These are phyloP conservation scores for Pseudohalonectria lignicola DNA, from an alignment of 2,329 filamentous ascomycete species.

Conservation along the genomic window DNA sequence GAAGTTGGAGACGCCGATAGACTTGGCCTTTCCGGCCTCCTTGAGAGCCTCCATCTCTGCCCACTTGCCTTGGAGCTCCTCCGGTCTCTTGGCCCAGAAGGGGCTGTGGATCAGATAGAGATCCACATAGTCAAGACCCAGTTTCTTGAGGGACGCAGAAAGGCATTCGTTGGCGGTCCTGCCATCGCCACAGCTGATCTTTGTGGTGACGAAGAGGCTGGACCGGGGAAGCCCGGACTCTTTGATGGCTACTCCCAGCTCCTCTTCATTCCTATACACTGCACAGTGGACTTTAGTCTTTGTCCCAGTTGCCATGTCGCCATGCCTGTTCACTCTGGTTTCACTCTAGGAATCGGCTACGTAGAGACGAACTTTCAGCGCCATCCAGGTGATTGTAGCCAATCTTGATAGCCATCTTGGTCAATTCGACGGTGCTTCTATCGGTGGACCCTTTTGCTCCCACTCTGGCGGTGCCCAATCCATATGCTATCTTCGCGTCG, in stretches of 20 bases:
- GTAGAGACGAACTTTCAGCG: constrained; percentile 55
- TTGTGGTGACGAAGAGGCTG: constrained; percentile 58
- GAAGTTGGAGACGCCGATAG: constrained; percentile 75
- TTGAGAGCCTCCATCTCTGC: constrained; percentile 54
- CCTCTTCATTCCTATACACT: constrained; percentile 56
- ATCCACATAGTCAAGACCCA: constrained; percentile 62
- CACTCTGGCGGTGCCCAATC: constrained; percentile 53
- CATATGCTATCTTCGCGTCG: constrained; percentile 54
- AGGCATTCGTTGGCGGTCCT: constrained; percentile 38
- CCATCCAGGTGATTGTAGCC: constrained; percentile 67
- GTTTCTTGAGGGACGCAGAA: constrained; percentile 47
- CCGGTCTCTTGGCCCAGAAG: constrained; percentile 34
- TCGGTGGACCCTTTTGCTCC: constrained; percentile 42
- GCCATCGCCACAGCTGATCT: constrained; percentile 22
- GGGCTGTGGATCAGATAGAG: constrained; percentile 56
- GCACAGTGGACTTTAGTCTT: too few species aligned
- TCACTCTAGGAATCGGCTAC: too few species aligned
- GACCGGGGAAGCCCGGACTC: constrained; percentile 52
- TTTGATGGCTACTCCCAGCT: constrained; percentile 63
- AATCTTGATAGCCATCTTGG: constrained; percentile 53
- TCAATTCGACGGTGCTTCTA: constrained; percentile 33
- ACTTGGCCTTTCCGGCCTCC: constrained; percentile 50
- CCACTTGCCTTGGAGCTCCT: constrained; percentile 48
- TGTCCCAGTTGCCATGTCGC: too few species aligned
- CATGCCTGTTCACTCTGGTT: too few species aligned